These are phyloP conservation scores for Talaromyces sp. DNA, from an alignment of 2,329 filamentous ascomycete species.

Conservation along the genomic window DNA sequence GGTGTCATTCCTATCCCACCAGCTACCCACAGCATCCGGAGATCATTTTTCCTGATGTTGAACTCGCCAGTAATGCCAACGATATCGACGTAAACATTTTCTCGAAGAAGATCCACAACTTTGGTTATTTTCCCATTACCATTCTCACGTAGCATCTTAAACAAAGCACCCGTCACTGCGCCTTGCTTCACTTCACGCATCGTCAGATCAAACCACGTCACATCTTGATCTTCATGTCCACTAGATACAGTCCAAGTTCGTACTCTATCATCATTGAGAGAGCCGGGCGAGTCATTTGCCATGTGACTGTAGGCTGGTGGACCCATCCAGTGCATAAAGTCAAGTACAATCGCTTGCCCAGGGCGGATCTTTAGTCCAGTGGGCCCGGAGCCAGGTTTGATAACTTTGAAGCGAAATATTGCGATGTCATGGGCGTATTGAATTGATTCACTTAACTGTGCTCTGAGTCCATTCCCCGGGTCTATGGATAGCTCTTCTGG, in stretches of 20 bases:
- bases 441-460: not conserved
- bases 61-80: not conserved
- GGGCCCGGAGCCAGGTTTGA: not conserved
- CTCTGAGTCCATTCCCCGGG: not conserved
- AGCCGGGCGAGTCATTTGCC: slow-evolving; percentile 11
- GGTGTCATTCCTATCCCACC: slow-evolving; percentile 30
- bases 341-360: slow-evolving; percentile 15
- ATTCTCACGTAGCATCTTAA: slow-evolving; percentile 4
- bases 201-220: slow-evolving; percentile 15
- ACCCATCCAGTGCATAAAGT: slow-evolving; percentile 20
- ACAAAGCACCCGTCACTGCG: slow-evolving; percentile 15
- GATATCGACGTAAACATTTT: not conserved
- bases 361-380: slow-evolving; percentile 11
- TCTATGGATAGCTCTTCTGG: not conserved
- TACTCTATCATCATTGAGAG: slow-evolving; percentile 16
- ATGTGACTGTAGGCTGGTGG: slow-evolving; percentile 17
- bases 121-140: not conserved
- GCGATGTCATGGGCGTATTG: not conserved
- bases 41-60: slow-evolving; percentile 1
- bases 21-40: slow-evolving; percentile 15
- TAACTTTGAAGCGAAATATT: not conserved
- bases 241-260: slow-evolving; percentile 20
- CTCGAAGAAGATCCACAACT: not conserved
- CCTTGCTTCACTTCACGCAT: slow-evolving; percentile 17
- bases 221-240: slow-evolving; percentile 10